These are phyloP conservation scores for Phaffomyces antillensis DNA, from an alignment of 805 yeast species.

Conservation along the genomic window DNA sequence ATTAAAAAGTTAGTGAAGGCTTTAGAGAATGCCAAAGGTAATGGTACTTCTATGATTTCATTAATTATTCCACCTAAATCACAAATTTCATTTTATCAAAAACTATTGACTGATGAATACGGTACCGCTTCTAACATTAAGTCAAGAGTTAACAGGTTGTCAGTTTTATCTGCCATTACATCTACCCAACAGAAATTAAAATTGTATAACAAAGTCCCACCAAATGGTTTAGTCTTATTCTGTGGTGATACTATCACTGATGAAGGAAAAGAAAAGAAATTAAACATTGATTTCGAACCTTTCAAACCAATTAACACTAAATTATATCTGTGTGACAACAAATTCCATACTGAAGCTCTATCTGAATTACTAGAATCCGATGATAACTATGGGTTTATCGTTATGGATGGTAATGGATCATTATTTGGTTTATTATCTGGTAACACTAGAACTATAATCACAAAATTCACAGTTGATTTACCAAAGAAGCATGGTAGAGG, in stretches of 20 bases:
- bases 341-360: constrained; percentile 95
- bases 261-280: constrained; percentile 95
- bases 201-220: constrained; percentile 82
- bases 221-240: constrained; percentile 90
- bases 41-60: constrained; percentile 98
- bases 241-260: constrained; percentile 98
- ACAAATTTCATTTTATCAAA: constrained; percentile 80
- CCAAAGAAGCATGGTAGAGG: constrained; percentile 99
- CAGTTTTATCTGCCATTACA: constrained; percentile 94
- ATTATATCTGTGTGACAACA: constrained; percentile 90
- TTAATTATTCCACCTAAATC: constrained; percentile 93
- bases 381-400: constrained; percentile 94
- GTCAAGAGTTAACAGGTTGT: constrained; percentile 93
- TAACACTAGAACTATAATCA: constrained; percentile 92
- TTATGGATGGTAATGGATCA: constrained; percentile 99
- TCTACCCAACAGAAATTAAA: constrained; percentile 96
- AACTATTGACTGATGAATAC: constrained; percentile 94
- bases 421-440: constrained; percentile 93
- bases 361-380: constrained; percentile 91
- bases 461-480: constrained; percentile 92
- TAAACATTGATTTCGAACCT: constrained; percentile 96
- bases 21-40: constrained; percentile 89
- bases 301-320: constrained; percentile 99
- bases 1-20: constrained; percentile 88
- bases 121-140: constrained; percentile 98